A percentile compares a stretch with the other conserved stretches of the same genome.
These are phyloP conservation scores for Xanthoconium purpureum DNA, from an alignment of 768 basidiomycete species.

Conservation along the genomic window DNA sequence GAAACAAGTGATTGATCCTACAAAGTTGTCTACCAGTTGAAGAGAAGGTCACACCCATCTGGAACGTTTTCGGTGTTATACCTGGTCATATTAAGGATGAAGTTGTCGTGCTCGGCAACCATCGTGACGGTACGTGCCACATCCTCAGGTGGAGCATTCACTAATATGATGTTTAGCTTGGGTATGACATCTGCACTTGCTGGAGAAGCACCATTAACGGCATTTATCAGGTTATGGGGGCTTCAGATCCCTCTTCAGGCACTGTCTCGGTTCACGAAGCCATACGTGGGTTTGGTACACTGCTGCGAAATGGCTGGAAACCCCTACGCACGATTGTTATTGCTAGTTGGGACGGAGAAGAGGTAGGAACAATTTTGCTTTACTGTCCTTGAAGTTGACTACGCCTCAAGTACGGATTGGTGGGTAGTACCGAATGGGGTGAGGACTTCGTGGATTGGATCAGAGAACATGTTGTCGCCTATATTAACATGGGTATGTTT, in stretches of 20 bases:
- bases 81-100: slow-evolving; percentile 85
- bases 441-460: slow-evolving; percentile 90
- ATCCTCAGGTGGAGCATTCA: background rate
- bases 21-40: slow-evolving; percentile 48
- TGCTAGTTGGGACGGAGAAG: slow-evolving; percentile 80
- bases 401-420: slow-evolving; percentile 52
- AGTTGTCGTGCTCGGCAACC: slow-evolving; percentile 82
- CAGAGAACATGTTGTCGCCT: slow-evolving; percentile 75
- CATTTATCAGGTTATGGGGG: slow-evolving; percentile 43
- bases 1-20: background rate
- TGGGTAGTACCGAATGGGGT: slow-evolving; percentile 91
- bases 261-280: slow-evolving; percentile 55
- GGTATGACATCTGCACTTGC: slow-evolving; percentile 11
- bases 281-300: slow-evolving; percentile 50
- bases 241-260: slow-evolving; percentile 54
- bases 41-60: slow-evolving; percentile 81
- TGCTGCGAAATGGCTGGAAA: slow-evolving; percentile 59
- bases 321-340: slow-evolving; percentile 70
- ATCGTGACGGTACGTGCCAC: slow-evolving; percentile 71
- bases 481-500: slow-evolving; percentile 71
- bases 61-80: slow-evolving; percentile 85
- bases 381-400: background rate
- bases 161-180: slow-evolving; percentile 21
- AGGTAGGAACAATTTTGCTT: slow-evolving; percentile 35
- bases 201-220: background rate